These are phyloP conservation scores for Sarcocystis neurona DNA, from an alignment of 169 alveolate genomes.

Conservation along the genomic window DNA sequence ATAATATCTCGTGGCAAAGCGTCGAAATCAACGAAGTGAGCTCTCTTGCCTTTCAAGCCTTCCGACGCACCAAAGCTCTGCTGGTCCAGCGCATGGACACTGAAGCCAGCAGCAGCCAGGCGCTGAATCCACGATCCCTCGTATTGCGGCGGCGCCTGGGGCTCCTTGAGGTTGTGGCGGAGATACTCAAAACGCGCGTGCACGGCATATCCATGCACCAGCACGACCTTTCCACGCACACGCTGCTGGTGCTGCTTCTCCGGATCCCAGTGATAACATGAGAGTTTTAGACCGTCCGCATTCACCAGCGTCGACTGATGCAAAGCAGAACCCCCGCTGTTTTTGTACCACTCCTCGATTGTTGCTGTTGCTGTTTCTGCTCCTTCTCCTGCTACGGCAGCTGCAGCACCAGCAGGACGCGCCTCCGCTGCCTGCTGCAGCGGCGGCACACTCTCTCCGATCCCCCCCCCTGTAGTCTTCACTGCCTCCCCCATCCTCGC, in stretches of 20 bases:
- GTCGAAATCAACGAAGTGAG: neutral
- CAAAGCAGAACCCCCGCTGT: neutral
- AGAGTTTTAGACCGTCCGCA: conserved; percentile 8
- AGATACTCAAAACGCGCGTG: conserved; percentile 31
- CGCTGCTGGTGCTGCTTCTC: too few relatives aligned
- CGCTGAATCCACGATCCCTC: conserved; percentile 16
- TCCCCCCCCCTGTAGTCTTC: too few relatives aligned
- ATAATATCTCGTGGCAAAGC: conserved; percentile 18
- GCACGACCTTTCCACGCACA: neutral
- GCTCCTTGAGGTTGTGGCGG: conserved; percentile 6
- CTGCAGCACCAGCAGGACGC: neutral
- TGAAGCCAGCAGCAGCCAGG: neutral
- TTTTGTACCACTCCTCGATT: conserved; percentile 1
- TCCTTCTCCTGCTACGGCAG: neutral
- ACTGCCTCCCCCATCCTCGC: too few relatives aligned
- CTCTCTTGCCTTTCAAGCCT: conserved; percentile 20
- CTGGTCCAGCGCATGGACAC: conserved; percentile 19
- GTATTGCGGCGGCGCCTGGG: conserved; percentile 1
- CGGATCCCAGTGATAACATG: conserved; percentile 14
- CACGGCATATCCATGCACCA: conserved; percentile 11
- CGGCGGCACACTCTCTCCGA: neutral
- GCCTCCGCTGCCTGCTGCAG: neutral
- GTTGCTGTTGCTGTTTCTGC: neutral
- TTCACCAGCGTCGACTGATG: neutral
- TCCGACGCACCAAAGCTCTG: conserved; percentile 14